phyloP scores from a whole-genome alignment of 768 basidiomycete genomes.

The Postia placenta region DNA sequence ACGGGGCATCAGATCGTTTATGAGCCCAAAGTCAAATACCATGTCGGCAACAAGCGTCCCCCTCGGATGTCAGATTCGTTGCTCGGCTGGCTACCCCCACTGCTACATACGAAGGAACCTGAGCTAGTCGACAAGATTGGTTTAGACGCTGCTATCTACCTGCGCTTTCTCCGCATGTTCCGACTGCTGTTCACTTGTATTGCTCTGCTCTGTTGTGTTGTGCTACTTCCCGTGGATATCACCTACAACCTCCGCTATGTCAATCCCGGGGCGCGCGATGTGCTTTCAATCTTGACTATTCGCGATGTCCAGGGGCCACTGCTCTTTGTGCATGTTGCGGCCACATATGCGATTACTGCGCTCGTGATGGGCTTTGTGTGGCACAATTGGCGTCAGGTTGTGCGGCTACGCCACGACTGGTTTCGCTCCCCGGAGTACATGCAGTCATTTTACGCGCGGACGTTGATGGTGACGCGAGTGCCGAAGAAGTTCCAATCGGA shows the following conservation, averaged over 20 bases:
- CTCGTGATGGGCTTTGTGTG: constrained; percentile 69
- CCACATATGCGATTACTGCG: constrained; percentile 75
- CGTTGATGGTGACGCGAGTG: constrained; percentile 76
- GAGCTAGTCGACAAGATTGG: constrained; percentile 85
- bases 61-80: constrained; percentile 78
- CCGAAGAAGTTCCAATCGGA: constrained; percentile 80
- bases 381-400: constrained; percentile 71
- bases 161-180: constrained; percentile 86
- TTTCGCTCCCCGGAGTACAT: constrained; percentile 88
- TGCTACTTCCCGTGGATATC: constrained; percentile 85
- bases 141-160: constrained; percentile 87
- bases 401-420: constrained; percentile 76
- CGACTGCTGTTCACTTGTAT: constrained; percentile 66
- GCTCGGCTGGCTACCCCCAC: constrained; percentile 86
- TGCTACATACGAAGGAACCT: constrained; percentile 80
- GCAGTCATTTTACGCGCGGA: constrained; percentile 89
- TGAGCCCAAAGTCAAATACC: constrained; percentile 92
- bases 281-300: constrained; percentile 80
- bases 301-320: constrained; percentile 63
- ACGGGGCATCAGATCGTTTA: constrained; percentile 61
- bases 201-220: constrained; percentile 55
- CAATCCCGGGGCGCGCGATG: constrained; percentile 40
- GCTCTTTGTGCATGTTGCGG: constrained; percentile 81
- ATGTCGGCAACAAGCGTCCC: constrained; percentile 68
- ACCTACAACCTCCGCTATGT: constrained; percentile 75